These are phyloP conservation scores for Populus nigra DNA, from an alignment of 345 rosid species.

Conservation along the genomic window DNA sequence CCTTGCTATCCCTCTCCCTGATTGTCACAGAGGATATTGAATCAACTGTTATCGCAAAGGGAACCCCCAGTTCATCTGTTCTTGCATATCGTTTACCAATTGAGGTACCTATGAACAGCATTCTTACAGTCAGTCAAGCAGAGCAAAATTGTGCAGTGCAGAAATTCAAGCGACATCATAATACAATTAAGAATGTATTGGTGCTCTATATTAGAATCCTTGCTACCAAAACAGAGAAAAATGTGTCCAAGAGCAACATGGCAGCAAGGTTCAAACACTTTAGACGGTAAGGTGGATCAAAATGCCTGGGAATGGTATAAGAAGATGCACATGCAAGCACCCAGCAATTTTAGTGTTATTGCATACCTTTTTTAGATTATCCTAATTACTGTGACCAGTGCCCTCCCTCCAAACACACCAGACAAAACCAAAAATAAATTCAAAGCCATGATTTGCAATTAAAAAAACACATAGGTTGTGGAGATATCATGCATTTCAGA, in stretches of 20 bases:
- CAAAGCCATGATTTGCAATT: neutral
- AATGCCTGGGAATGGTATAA: neutral
- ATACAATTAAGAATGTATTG: neutral
- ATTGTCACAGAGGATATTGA: constrained; percentile 67
- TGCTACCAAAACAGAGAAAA: neutral
- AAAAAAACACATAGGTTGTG: neutral
- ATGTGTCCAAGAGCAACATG: neutral
- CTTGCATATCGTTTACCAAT: constrained; percentile 94
- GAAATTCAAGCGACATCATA: neutral
- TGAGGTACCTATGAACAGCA: constrained; percentile 60
- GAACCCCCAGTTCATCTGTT: constrained; percentile 92
- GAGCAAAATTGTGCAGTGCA: neutral
- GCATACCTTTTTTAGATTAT: neutral
- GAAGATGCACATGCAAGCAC: neutral
- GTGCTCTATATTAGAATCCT: neutral
- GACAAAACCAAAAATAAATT: neutral
- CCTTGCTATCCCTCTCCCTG: constrained; percentile 90
- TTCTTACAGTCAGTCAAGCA: neutral
- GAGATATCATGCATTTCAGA: neutral
- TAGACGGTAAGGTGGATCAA: neutral
- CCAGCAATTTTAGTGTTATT: neutral
- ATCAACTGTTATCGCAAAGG: constrained; percentile 90
- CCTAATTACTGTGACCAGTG: neutral
- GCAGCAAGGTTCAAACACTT: neutral
- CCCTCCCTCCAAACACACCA: neutral